phyloP scores from a whole-genome alignment of 2,329 filamentous ascomycete species.

The Alternaria dauci region DNA sequence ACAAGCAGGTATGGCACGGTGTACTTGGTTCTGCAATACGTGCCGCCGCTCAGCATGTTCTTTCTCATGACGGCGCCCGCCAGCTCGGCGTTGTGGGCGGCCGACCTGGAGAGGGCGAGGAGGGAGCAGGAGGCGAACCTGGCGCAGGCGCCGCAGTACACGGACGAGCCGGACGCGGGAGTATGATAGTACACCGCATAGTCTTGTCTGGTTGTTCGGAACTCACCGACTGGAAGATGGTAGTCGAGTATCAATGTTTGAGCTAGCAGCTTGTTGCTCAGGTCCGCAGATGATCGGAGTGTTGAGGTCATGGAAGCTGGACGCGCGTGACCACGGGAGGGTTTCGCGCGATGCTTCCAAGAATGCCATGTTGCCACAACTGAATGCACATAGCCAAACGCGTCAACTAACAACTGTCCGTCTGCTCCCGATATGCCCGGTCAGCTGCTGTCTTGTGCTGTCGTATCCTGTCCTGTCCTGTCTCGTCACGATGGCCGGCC shows the following conservation, averaged over 20 bases:
- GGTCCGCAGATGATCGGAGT: background rate
- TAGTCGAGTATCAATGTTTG: background rate
- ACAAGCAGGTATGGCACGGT: slow-evolving; percentile 77
- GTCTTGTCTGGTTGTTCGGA: background rate
- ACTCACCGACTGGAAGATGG: background rate
- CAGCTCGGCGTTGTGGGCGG: slow-evolving; percentile 87
- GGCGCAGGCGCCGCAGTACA: slow-evolving; percentile 35
- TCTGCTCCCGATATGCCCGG: too few relatives aligned
- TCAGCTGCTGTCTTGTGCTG: background rate
- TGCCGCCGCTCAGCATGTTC: slow-evolving; percentile 91
- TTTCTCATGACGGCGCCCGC: slow-evolving; percentile 88
- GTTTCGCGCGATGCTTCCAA: background rate
- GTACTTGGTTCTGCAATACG: slow-evolving; percentile 83
- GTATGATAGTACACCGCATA: slow-evolving; percentile 21
- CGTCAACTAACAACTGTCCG: too few relatives aligned
- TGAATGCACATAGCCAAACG: background rate
- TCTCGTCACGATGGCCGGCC: background rate
- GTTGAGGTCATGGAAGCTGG: slow-evolving; percentile 15
- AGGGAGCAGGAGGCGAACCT: slow-evolving; percentile 35
- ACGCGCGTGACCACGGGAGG: background rate
- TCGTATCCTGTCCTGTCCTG: background rate
- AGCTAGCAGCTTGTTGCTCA: background rate
- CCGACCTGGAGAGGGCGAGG: slow-evolving; percentile 69
- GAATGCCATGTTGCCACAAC: background rate
- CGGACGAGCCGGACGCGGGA: slow-evolving; percentile 38